Evolutionary conservation across 176 grass and related monocot species (phyloP).

Genomic region (Eragrostis nindensis): DNA sequence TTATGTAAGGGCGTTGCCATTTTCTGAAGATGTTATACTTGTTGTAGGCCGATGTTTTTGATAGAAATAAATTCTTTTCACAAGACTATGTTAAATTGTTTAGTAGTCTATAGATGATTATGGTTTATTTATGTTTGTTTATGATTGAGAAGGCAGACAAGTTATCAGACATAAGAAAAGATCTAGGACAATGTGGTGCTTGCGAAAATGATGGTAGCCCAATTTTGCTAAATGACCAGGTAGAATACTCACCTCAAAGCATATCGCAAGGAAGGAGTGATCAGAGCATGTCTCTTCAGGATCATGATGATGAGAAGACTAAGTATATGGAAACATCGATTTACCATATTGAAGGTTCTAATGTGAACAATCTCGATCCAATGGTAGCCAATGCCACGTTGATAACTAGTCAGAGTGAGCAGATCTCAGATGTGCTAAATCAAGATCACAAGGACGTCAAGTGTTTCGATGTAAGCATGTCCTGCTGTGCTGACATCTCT

Average conservation of each 20-base stretch:
- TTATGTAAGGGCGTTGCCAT: constrained; percentile 5
- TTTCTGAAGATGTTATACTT: neutral
- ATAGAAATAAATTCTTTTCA: neutral
- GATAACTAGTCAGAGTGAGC: constrained; percentile 7
- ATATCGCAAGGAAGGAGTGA: constrained; percentile 12
- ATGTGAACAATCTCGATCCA: constrained; percentile 9
- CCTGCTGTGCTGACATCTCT: constrained; percentile 7
- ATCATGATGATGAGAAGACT: constrained; percentile 17
- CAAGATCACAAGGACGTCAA: constrained; percentile 16
- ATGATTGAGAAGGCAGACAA: constrained; percentile 50
- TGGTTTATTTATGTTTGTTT: constrained; percentile 54
- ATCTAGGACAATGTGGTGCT: constrained; percentile 33
- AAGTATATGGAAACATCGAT: constrained; percentile 20
- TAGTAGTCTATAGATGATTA: constrained; percentile 36
- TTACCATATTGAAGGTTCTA: constrained; percentile 14
- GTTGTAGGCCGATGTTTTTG: neutral
- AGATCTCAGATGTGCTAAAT: constrained; percentile 16
- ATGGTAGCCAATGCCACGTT: constrained; percentile 8
- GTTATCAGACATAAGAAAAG: constrained; percentile 26
- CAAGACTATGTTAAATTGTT: constrained; percentile 15
- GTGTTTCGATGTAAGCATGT: neutral
- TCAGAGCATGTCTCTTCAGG: constrained; percentile 23
- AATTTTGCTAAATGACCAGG: constrained; percentile 22
- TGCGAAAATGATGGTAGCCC: constrained; percentile 18
- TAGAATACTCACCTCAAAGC: constrained; percentile 30